A percentile compares a stretch with the other conserved stretches of the same genome.
Conservation (phyloP, 1,284 basidiomycete genomes). For the Boletus semigastroideus region DNA sequence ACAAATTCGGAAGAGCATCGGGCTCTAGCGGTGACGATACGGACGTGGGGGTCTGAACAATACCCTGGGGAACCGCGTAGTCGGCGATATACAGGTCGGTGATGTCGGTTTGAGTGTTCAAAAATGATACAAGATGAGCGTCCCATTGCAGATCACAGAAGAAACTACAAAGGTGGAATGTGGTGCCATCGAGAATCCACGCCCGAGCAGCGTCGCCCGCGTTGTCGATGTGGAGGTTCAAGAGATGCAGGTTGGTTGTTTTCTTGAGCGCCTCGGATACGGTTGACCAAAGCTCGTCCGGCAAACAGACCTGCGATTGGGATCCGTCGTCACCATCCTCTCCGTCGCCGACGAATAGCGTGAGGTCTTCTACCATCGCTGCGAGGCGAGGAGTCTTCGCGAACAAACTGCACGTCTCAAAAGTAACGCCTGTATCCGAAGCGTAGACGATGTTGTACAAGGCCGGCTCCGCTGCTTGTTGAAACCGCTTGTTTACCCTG, state of each 20-base stretch:
- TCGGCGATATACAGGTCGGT: slow-evolving; percentile 60
- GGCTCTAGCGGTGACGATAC: slow-evolving; percentile 27
- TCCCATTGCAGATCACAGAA: slow-evolving; percentile 70
- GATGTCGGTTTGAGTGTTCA: slow-evolving; percentile 50
- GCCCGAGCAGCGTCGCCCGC: slow-evolving; percentile 42
- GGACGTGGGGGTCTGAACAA: slow-evolving; percentile 5
- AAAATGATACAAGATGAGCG: slow-evolving; percentile 49
- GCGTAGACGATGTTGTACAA: slow-evolving; percentile 60
- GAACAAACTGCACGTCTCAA: slow-evolving; percentile 48
- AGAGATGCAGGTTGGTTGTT: slow-evolving; percentile 45
- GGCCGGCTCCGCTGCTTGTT: slow-evolving; percentile 50
- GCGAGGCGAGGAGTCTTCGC: slow-evolving; percentile 46
- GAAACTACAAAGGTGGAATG: slow-evolving; percentile 55
- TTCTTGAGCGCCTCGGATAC: slow-evolving; percentile 48
- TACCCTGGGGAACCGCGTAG: slow-evolving; percentile 39
- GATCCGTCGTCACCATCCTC: slow-evolving; percentile 6
- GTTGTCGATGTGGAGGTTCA: slow-evolving; percentile 43
- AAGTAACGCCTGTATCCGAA: slow-evolving; percentile 38
- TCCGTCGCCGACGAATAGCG: slow-evolving; percentile 38
- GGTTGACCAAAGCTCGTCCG: slow-evolving; percentile 49
- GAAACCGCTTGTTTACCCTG: slow-evolving; percentile 55
- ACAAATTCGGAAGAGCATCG: slow-evolving; percentile 45
- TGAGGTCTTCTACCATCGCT: slow-evolving; percentile 50
- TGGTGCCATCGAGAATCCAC: slow-evolving; percentile 50
- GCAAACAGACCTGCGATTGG: slow-evolving; percentile 10